Conservation (phyloP, 2,329 filamentous ascomycete species). For the Verticillium klebahnii region DNA sequence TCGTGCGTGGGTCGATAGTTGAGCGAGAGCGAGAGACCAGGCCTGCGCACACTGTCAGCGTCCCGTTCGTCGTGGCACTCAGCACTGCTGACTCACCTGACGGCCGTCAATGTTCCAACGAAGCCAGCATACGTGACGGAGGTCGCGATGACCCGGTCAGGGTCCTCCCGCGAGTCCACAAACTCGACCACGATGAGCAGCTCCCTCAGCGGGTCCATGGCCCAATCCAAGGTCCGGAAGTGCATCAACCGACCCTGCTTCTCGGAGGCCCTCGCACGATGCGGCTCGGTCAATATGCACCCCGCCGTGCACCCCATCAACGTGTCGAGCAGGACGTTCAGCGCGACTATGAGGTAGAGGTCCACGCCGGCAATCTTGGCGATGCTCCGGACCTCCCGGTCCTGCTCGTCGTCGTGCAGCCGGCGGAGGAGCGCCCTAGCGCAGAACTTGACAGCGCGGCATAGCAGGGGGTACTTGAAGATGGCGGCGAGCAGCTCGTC, state of each 20-base stretch:
- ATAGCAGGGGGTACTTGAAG: slow-evolving; percentile 15
- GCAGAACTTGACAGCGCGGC: slow-evolving; percentile 25
- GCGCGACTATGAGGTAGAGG: slow-evolving; percentile 51
- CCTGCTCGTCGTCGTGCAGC: slow-evolving; percentile 50
- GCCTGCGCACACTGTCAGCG: slow-evolving; percentile 15
- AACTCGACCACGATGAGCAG: slow-evolving; percentile 49
- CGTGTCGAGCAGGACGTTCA: slow-evolving; percentile 56
- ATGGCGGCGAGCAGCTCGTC: slow-evolving; percentile 36
- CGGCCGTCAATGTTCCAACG: slow-evolving; percentile 45
- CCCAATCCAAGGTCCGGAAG: slow-evolving; percentile 51
- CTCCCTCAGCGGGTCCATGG: slow-evolving; percentile 43
- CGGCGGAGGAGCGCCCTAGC: slow-evolving; percentile 41
- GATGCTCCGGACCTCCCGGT: slow-evolving; percentile 52
- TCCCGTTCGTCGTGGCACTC: not conserved
- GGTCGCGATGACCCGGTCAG: slow-evolving; percentile 34
- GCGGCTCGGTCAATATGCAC: slow-evolving; percentile 20
- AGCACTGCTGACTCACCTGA: slow-evolving; percentile 26
- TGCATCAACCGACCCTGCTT: slow-evolving; percentile 35
- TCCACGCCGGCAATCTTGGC: slow-evolving; percentile 41
- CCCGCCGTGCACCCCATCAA: slow-evolving; percentile 61
- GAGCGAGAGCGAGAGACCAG: slow-evolving; percentile 39
- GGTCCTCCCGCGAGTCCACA: slow-evolving; percentile 25
- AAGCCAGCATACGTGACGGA: slow-evolving; percentile 47
- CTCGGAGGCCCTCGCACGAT: slow-evolving; percentile 9
- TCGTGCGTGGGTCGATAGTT: slow-evolving; percentile 48